A percentile compares a stretch with the other conserved stretches of the same genome.
phyloP scores from a whole-genome alignment of 129 eudicot genomes.

The Daucus carota region DNA sequence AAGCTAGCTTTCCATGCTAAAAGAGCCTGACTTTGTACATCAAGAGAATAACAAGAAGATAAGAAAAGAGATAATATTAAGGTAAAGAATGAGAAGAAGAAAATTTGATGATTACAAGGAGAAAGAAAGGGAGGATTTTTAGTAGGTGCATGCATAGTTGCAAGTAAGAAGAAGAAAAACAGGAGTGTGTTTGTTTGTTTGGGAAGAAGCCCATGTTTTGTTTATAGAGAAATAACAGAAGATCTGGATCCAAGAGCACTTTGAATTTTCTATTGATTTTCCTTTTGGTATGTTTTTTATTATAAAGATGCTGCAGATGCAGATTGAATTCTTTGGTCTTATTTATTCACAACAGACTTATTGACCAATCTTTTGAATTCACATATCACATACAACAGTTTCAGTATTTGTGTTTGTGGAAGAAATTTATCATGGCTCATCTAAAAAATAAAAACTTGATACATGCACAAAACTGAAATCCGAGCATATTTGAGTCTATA shows the following conservation, averaged over 20 bases:
- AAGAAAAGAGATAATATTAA: constrained; percentile 25
- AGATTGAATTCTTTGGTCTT: constrained; percentile 20
- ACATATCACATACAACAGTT: too few species aligned
- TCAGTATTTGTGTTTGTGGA: too few species aligned
- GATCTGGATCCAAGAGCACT: constrained; percentile 74
- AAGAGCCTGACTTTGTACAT: constrained; percentile 75
- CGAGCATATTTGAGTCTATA: too few species aligned
- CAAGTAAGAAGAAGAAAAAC: constrained; percentile 21
- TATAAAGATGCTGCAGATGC: constrained; percentile 25
- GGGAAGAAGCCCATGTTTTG: constrained; percentile 89
- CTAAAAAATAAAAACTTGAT: too few species aligned
- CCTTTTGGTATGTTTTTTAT: constrained; percentile 13
- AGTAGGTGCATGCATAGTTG: constrained; percentile 51
- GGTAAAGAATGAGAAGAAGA: constrained; percentile 13
- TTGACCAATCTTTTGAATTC: too few species aligned
- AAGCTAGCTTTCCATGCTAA: constrained; percentile 70
- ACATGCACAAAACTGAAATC: too few species aligned
- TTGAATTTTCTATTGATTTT: constrained; percentile 27
- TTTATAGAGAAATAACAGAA: constrained; percentile 62
- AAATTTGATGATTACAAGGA: constrained; percentile 10
- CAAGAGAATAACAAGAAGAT: constrained; percentile 30
- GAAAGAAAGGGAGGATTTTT: constrained; percentile 34
- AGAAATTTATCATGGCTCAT: too few species aligned
- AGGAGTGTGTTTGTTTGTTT: too few species aligned
- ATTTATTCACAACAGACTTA: too few species aligned